Percentiles rank a stretch among this genome's conserved stretches.
Conservation (phyloP, 2,329 filamentous ascomycete species). For the Botrytis porri region DNA sequence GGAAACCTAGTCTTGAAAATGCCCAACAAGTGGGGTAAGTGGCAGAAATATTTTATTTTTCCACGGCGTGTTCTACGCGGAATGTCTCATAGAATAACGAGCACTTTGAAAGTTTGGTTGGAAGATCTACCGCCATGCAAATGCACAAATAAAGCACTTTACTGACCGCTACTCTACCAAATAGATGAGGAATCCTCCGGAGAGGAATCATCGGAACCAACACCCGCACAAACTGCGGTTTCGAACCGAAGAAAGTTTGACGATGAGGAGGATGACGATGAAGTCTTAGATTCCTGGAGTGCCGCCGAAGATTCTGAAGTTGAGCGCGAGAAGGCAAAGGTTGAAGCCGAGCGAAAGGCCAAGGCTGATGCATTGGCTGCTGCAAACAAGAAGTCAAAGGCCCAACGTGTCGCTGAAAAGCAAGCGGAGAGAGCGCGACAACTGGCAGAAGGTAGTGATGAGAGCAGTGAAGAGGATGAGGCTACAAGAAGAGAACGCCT, state of each 20-base stretch:
- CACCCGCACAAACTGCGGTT: slow-evolving; percentile 38
- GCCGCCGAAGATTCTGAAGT: slow-evolving; percentile 95
- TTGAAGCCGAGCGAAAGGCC: slow-evolving; percentile 79
- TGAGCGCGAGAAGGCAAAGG: slow-evolving; percentile 91
- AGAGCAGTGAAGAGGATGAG: slow-evolving; percentile 66
- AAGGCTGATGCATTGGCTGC: slow-evolving; percentile 86
- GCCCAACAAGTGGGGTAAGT: slow-evolving; percentile 40
- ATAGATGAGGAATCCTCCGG: slow-evolving; percentile 37
- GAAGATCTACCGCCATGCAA: slow-evolving; percentile 25
- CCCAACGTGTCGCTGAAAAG: slow-evolving; percentile 80
- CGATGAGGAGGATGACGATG: slow-evolving; percentile 81
- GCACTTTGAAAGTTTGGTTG: slow-evolving; percentile 20
- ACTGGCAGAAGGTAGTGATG: slow-evolving; percentile 54
- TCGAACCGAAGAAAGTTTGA: slow-evolving; percentile 66
- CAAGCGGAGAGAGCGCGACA: slow-evolving; percentile 56
- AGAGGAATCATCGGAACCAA: slow-evolving; percentile 48
- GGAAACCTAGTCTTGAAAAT: slow-evolving; percentile 28
- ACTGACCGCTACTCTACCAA: slow-evolving; percentile 36
- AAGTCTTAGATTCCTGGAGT: slow-evolving; percentile 88
- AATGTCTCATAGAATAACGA: slow-evolving; percentile 6
- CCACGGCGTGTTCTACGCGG: not conserved
- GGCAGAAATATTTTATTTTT: slow-evolving; percentile 24
- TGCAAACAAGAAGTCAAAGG: slow-evolving; percentile 86
- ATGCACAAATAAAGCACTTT: slow-evolving; percentile 22
- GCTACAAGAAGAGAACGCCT: slow-evolving; percentile 71